Evolutionary conservation across 169 alveolate genomes (phyloP), one percentile per base, ranked within the genome.

Genomic region (Ichthyophthirius multifiliis): DNA sequence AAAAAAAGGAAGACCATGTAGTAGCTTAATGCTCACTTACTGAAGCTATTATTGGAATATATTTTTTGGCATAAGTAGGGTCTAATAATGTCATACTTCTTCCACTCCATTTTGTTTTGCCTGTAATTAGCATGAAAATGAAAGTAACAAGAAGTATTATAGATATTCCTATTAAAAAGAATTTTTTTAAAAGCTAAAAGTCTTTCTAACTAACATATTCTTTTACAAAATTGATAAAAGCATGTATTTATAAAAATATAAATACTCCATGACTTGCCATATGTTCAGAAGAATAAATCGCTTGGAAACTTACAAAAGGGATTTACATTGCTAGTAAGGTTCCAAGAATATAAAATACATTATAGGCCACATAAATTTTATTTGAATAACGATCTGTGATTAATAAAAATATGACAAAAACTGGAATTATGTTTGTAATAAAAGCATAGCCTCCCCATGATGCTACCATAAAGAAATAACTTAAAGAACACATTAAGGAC

Each of bases 401-500:
- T 18, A 97, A 88, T 16, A 96, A 86, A 7, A 98, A 97, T 35
- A 97, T 74, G 77, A 97, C 97, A 83, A 94, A 98, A 65, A 96
- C 91, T 34, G 99, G 99, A 73, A 98, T 94, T 3, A 98, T 94
- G 91, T 98, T 98, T 45, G 97, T 94, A 32, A 98, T 94, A 88
- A 98, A 98, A 31, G 98, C 98, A 90, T 98, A 98, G 16, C 99
- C 99, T 30, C 99, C 99, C 99, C 99, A 98, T 9, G 99, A 95
- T 39, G 98, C 95, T 18, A 98, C 99, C 99, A 98, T 96, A 80
- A 92, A 94, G 89, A 94, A 96, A 76, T 94, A 94, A 74, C 94
- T 89, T 18, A 94, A 75, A 12, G 96, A 90, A 30, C 97, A 74
- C 9, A 30, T 32, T 4, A 67, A 81, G 13, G 92, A 63, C 95